phyloP scores from a whole-genome alignment of 768 basidiomycete species.

The Leccinum aurantiacum region DNA sequence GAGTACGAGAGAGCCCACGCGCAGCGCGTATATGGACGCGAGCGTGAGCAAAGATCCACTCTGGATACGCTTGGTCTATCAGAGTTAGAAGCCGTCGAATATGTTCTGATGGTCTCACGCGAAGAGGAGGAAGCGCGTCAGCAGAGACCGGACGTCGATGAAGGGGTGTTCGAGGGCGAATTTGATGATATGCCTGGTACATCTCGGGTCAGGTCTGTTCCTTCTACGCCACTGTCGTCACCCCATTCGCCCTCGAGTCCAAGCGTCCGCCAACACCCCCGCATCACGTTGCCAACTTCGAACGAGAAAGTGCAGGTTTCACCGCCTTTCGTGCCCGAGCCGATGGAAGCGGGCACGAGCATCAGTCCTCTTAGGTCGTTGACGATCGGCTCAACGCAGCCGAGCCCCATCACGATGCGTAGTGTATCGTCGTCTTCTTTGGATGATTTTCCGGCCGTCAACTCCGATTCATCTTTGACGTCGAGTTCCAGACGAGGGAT shows the following conservation, averaged over 20 bases:
- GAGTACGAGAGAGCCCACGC: constrained; percentile 46
- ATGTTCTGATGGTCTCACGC: constrained; percentile 80
- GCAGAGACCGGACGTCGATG: constrained; percentile 34
- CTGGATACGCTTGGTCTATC: constrained; percentile 67
- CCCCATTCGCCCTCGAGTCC: constrained; percentile 21
- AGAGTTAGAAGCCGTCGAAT: constrained; percentile 75
- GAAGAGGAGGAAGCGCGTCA: constrained; percentile 54
- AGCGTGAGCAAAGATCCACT: constrained; percentile 55
- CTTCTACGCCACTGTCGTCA: constrained; percentile 6
- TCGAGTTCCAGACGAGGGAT: constrained; percentile 22
- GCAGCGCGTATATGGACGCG: constrained; percentile 44
- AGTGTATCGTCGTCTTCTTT: constrained; percentile 24
- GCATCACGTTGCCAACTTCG: constrained; percentile 31
- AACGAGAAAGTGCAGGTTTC: constrained; percentile 59
- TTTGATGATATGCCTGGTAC: constrained; percentile 25
- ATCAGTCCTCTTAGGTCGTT: constrained; percentile 28
- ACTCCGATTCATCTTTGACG: constrained; percentile 29
- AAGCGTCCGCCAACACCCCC: constrained; percentile 31
- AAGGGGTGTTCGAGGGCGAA: constrained; percentile 59
- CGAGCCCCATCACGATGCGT: constrained; percentile 9
- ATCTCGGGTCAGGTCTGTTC: constrained; percentile 11
- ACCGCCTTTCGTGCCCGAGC: constrained; percentile 48
- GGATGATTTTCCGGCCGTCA: constrained; percentile 36
- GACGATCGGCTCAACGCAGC: constrained; percentile 5
- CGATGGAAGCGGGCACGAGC: constrained; percentile 51